Evolutionary conservation across 169 alveolate species (phyloP), one percentile per base, ranked within the genome.

Genomic region (Plasmodium adleri): DNA sequence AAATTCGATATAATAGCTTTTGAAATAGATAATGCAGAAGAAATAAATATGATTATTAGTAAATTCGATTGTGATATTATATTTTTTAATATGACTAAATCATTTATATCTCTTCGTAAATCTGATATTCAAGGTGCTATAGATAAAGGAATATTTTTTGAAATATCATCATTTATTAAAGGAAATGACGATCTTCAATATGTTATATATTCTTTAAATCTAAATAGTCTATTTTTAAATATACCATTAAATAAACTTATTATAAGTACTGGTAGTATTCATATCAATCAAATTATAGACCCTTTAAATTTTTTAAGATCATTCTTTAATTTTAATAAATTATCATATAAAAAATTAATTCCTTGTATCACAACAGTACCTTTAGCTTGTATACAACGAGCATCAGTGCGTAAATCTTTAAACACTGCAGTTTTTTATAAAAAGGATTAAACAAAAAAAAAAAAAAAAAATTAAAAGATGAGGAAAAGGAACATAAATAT

Each of bases 11-110:
- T 86, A 9, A 52, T 86, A 45, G 86, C 88, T 49, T 60, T 86
- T 39, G 78, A 71, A 49, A 49, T 86, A 5, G 13, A 56, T 28
- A 20, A 43, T 0, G 28, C 49, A 24, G 92, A 86, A 17, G 76
- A 72, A 13, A 49, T 72, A 15, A 39, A 59, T 83, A 6, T 10
- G 10, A 54, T 47, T 50, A 59, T 71, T 12, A 59, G 3, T 62
- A 86, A 86, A 52, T 72, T 59, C 6, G 76, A 86, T 50, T 71
- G 86, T 71, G 92, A 86, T 52, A 86, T 86, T 4, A 86, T 86
- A 59, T 71, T 8, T 86, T 71, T 71, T 6, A 32, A 72, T 64
- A 20, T 49, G 43, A 72, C 17, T 10, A 68, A 43, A 20, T 15
- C 59, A 13, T 70, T 86, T 70, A 22, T 45, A 4, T 47, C 58